These are phyloP conservation scores for Gonapodya prolifera DNA, from an alignment of 192 early-diverging fungal species.

Conservation along the genomic window DNA sequence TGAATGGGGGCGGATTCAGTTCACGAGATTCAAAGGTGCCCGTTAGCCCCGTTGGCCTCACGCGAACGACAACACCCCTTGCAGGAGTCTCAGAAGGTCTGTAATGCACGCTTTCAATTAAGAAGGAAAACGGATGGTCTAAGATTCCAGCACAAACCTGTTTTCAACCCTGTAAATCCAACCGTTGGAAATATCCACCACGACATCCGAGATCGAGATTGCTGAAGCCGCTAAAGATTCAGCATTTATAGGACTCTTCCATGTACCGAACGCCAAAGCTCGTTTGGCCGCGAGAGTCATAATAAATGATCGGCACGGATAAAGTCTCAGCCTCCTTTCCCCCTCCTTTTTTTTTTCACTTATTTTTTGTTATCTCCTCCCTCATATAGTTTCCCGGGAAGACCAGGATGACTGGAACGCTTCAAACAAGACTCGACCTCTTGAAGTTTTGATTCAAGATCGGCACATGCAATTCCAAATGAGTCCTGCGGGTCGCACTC, in stretches of 20 bases:
- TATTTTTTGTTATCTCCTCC: too few species aligned
- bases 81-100: background rate
- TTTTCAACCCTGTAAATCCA: background rate
- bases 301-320: too few species aligned
- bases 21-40: conserved; percentile 6
- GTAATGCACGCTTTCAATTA: background rate
- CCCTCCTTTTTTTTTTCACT: too few species aligned
- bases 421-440: too few species aligned
- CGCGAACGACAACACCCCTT: background rate
- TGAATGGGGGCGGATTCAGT: conserved; percentile 30
- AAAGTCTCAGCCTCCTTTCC: too few species aligned
- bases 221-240: background rate
- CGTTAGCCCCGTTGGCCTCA: background rate
- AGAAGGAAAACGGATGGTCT: background rate
- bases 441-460: too few species aligned
- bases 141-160: background rate
- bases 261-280: background rate
- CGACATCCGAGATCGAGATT: background rate
- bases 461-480: too few species aligned
- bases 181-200: background rate
- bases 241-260: background rate
- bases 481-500: too few species aligned
- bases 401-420: too few species aligned
- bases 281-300: too few species aligned
- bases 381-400: too few species aligned